Evolutionary conservation across 1,284 basidiomycete species (phyloP).

Genomic region (Trametes polyzona): DNA sequence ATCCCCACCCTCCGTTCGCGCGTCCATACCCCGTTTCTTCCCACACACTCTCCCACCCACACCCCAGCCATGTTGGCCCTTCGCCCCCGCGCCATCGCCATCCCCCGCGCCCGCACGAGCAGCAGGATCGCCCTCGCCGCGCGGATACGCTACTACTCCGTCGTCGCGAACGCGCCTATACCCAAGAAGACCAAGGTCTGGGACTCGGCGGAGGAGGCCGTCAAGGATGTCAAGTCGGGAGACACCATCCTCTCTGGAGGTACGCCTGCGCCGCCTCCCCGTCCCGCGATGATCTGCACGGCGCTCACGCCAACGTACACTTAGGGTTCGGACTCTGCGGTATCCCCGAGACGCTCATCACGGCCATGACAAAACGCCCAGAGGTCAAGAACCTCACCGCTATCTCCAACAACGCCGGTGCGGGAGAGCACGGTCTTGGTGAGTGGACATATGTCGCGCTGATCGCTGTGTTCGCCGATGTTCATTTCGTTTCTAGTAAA

Average conservation of each 20-base stretch:
- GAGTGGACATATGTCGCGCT: slow-evolving; percentile 30
- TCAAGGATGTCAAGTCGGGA: slow-evolving; percentile 82
- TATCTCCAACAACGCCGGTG: slow-evolving; percentile 91
- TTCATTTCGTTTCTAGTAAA: slow-evolving; percentile 54
- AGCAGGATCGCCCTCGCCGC: slow-evolving; percentile 25
- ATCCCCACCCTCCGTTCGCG: not conserved
- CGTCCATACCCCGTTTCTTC: slow-evolving; percentile 21
- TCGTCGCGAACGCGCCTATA: slow-evolving; percentile 37
- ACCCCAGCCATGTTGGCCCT: slow-evolving; percentile 30
- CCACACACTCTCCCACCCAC: not conserved
- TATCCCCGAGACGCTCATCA: slow-evolving; percentile 83
- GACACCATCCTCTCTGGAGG: slow-evolving; percentile 82
- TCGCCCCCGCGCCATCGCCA: slow-evolving; percentile 28
- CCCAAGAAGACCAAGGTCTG: slow-evolving; percentile 77
- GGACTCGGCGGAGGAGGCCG: slow-evolving; percentile 78
- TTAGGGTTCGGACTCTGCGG: slow-evolving; percentile 80
- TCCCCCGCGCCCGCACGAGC: slow-evolving; percentile 28
- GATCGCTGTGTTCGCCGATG: not conserved
- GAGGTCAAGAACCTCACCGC: slow-evolving; percentile 78
- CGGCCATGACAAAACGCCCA: slow-evolving; percentile 71
- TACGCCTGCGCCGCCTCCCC: slow-evolving; percentile 37
- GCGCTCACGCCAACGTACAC: slow-evolving; percentile 2
- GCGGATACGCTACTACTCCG: slow-evolving; percentile 34
- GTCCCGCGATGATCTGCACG: not conserved
- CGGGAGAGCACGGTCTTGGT: slow-evolving; percentile 80